Base-by-base conservation (phyloP, 306 rosid species). In the Prunus mira region DNA sequence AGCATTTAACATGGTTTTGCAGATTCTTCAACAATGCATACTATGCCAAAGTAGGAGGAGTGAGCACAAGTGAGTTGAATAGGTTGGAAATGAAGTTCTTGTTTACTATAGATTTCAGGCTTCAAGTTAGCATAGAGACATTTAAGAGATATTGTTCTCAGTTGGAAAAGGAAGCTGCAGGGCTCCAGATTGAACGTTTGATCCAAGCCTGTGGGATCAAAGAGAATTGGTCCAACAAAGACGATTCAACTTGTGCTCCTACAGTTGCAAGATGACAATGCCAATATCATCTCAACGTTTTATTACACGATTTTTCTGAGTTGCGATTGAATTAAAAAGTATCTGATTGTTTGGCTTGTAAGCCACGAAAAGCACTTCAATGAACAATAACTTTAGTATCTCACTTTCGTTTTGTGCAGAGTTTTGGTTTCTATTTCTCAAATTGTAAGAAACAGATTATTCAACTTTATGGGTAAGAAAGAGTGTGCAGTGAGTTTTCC, bases 21-120 rank as follows among this genome's bases (percentile, higher is more conserved):
- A 95, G 99, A 73, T 91, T 92, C 87, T 95, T 85, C 81, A 90
- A 93, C 87, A 95, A 92, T 78, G 98, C 98, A 14, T 95, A 95
- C 86, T 95, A 92, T 76, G 99, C 99, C 25, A 95, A 77, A 87
- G 99, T 92, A 52, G 99, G 99, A 66, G 99, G 97, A 78, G 86
- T 95, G 61, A 89, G 89, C 89, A 95, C 96, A 0, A 76, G 64
- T 4, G 99, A 95, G 82, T 71, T 95, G 72, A 95, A 95, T 90
- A 88, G 86, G 79, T 69, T 95, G 92, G 99, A 95, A 84, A 88
- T 90, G 89, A 89, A 83, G 79, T 90, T 95, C 77, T 84, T 95
- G 82, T 95, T 92, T 58, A 81, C 87, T 28, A 88, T 95, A 79
- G 97, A 92, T 85, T 90, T 92, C 84, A 90, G 97, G 43, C 97